phyloP scores from a whole-genome alignment of 1,284 basidiomycete species.

The Amylostereum areolatum region DNA sequence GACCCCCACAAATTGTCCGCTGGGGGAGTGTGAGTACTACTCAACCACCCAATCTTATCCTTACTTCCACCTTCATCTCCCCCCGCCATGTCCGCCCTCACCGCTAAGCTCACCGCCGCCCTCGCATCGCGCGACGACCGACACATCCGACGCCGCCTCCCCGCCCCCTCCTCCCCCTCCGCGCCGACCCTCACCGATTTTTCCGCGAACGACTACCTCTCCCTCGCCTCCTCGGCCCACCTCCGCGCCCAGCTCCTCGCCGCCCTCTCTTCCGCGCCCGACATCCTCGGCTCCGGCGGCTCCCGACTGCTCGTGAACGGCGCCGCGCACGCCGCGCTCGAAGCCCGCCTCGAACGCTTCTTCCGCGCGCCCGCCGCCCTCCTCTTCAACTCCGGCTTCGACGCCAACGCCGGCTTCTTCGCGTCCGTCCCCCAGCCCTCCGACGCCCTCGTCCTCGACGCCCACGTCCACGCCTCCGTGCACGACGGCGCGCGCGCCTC shows the following conservation, averaged over 20 bases:
- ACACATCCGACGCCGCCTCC: slow-evolving; percentile 55
- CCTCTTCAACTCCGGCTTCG: slow-evolving; percentile 93
- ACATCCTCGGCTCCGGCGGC: slow-evolving; percentile 85
- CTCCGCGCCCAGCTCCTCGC: slow-evolving; percentile 56
- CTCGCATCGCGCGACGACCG: slow-evolving; percentile 59
- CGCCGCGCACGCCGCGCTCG: slow-evolving; percentile 60
- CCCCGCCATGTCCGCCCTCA: slow-evolving; percentile 26
- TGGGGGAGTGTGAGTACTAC: too few species aligned
- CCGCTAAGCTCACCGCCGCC: slow-evolving; percentile 38
- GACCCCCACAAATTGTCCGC: too few species aligned
- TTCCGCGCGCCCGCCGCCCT: slow-evolving; percentile 67
- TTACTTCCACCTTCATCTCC: neutral
- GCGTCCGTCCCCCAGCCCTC: slow-evolving; percentile 73
- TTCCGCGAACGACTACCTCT: slow-evolving; percentile 93
- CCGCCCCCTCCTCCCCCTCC: slow-evolving; percentile 35
- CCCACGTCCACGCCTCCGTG: slow-evolving; percentile 87
- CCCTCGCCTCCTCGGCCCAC: slow-evolving; percentile 57
- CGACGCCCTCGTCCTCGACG: slow-evolving; percentile 83
- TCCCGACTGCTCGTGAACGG: slow-evolving; percentile 87
- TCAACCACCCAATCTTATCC: neutral
- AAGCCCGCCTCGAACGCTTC: slow-evolving; percentile 59
- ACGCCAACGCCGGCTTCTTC: slow-evolving; percentile 91
- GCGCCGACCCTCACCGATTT: slow-evolving; percentile 60
- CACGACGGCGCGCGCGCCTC: slow-evolving; percentile 84
- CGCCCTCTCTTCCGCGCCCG: slow-evolving; percentile 43